Base-by-base conservation (phyloP, 148 eudicot species). In the Amaranthus hypochondriacus region DNA sequence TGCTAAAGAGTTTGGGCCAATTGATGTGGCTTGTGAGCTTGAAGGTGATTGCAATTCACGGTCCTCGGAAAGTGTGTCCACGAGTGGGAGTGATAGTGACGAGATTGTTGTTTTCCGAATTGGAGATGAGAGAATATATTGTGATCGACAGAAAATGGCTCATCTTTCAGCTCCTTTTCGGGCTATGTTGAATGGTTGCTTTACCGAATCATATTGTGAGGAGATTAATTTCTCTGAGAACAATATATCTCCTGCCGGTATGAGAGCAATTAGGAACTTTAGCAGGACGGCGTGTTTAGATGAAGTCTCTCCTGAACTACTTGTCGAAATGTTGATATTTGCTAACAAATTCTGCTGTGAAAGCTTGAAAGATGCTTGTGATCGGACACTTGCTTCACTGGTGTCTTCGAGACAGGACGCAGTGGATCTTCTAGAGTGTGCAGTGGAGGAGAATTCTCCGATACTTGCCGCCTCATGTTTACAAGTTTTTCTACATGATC, bases 311-410 rank as follows among this genome's bases (percentile, higher is more conserved):
- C 77, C 90, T 7, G 75, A 85, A 73, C 86, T 89, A 39, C 84
- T 92, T 60, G 54, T 92, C 64, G 97, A 92, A 79, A 77, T 92
- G 49, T 78, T 92, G 64, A 74, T 85, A 6, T 87, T 95, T 78
- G 85, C 99, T 14, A 95, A 92, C 66, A 92, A 83, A 78, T 95
- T 90, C 75, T 95, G 94, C 79, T 95, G 99, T 70, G 97, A 92
- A 70, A 83, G 71, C 73, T 83, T 95, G 73, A 95, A 95, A 76
- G 88, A 87, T 78, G 89, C 93, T 64, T 95, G 97, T 84, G 99
- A 95, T 72, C 77, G 82, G n/a, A 81, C 83, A 58, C 90, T 95
- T 66, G 92, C 97, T 46, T 83, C 90, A 48, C 69, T 89, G 75
- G 86, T 95, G 74, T 84, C 85, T 56, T 81, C 84, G 18, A 90